phyloP scores from a whole-genome alignment of 1,284 basidiomycete genomes.

The Microbotryomycetes sp. region DNA sequence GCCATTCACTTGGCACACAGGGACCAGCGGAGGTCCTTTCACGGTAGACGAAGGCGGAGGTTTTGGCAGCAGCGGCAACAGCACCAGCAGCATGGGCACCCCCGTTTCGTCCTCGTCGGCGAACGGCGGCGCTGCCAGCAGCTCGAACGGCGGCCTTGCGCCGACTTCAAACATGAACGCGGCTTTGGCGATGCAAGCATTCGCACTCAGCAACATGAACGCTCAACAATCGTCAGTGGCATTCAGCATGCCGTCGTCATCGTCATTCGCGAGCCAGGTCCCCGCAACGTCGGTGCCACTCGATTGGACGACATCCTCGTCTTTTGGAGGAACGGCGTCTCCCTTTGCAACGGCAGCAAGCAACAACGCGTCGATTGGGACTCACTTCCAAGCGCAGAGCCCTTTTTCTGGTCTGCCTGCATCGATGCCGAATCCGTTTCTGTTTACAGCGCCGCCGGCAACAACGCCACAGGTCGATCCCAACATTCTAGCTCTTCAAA shows the following conservation, averaged over 20 bases:
- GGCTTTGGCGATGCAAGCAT: neutral
- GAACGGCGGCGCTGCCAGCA: slow-evolving; percentile 1
- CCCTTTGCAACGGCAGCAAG: neutral
- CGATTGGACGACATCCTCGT: neutral
- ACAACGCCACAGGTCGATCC: neutral
- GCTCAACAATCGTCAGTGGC: neutral
- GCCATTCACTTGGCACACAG: slow-evolving; percentile 6
- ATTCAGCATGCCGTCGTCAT: neutral
- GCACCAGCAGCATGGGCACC: neutral
- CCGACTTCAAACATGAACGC: neutral
- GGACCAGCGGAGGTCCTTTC: slow-evolving; percentile 2
- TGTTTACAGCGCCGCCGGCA: too few relatives aligned
- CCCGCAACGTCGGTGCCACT: neutral
- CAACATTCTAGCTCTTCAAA: neutral
- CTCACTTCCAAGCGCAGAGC: too few relatives aligned
- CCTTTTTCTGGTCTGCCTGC: too few relatives aligned
- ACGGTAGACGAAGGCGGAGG: slow-evolving; percentile 9
- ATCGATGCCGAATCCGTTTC: too few relatives aligned
- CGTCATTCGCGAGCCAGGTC: neutral
- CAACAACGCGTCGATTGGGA: neutral
- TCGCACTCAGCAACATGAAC: too few relatives aligned
- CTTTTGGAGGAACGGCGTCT: neutral
- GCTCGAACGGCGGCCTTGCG: neutral
- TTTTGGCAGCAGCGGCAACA: neutral
- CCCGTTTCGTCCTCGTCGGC: neutral